A percentile compares a stretch with the other conserved stretches of the same genome.
Evolutionary conservation across 2,329 filamentous ascomycete genomes (phyloP).

Genomic region (Gaeumannomyces tritici): DNA sequence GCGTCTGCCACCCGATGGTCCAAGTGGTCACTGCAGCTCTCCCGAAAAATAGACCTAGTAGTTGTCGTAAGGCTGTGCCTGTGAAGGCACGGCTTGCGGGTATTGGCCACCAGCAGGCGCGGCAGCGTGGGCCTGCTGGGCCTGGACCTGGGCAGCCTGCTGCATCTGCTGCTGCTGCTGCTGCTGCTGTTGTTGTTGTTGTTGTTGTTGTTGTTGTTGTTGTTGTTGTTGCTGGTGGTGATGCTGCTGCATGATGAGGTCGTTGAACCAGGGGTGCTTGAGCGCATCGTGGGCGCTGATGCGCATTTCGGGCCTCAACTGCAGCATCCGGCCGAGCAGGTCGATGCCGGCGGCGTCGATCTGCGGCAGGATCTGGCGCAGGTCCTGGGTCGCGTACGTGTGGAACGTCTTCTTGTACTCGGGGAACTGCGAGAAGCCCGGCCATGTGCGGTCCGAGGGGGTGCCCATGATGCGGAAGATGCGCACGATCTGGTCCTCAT

Average conservation of each 20-base stretch:
- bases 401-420: slow-evolving; percentile 96
- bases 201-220: neutral
- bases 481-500: slow-evolving; percentile 92
- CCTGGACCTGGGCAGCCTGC: slow-evolving; percentile 3
- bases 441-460: slow-evolving; percentile 90
- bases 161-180: slow-evolving; percentile 5
- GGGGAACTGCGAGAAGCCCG: slow-evolving; percentile 87
- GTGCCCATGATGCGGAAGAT: slow-evolving; percentile 99
- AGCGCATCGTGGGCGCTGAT: slow-evolving; percentile 82
- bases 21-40: neutral
- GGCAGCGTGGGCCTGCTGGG: slow-evolving; percentile 5
- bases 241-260: slow-evolving; percentile 52
- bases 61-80: slow-evolving; percentile 2
- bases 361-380: slow-evolving; percentile 77
- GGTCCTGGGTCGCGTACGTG: slow-evolving; percentile 86
- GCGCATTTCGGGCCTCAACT: slow-evolving; percentile 82
- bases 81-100: slow-evolving; percentile 3
- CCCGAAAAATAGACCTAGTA: neutral
- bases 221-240: slow-evolving; percentile 22
- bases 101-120: slow-evolving; percentile 12
- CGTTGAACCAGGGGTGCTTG: slow-evolving; percentile 85
- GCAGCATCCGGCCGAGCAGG: slow-evolving; percentile 81
- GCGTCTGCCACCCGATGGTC: neutral
- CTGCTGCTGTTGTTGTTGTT: neutral
- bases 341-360: slow-evolving; percentile 84